phyloP scores from a whole-genome alignment of 2,329 filamentous ascomycete species.

The Phyllosticta ampelicida region DNA sequence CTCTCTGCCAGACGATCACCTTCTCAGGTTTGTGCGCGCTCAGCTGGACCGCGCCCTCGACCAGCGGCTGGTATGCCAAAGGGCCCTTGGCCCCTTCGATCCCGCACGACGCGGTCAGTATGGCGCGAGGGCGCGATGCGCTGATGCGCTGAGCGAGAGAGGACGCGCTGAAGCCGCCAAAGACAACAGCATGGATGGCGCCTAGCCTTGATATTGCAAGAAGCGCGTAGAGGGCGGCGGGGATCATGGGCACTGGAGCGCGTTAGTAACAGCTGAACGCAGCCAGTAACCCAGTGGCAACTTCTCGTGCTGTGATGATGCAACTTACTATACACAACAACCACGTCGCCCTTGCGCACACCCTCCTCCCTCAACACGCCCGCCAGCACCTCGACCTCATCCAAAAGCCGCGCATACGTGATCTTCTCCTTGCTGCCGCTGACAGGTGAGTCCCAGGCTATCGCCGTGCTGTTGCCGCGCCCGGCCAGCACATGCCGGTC shows the following conservation, averaged over 20 bases:
- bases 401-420: conserved; percentile 64
- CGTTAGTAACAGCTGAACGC: too few relatives aligned
- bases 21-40: conserved; percentile 61
- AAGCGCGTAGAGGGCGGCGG: conserved; percentile 75
- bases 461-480: conserved; percentile 61
- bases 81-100: conserved; percentile 79
- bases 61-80: conserved; percentile 63
- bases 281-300: too few relatives aligned
- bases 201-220: conserved; percentile 72
- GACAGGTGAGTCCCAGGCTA: conserved; percentile 83
- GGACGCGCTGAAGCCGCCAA: conserved; percentile 76
- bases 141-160: conserved; percentile 85
- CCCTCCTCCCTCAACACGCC: conserved; percentile 75
- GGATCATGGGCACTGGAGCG: conserved; percentile 97
- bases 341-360: conserved; percentile 72
- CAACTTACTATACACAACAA: conserved; percentile 73
- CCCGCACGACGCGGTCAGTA: conserved; percentile 85
- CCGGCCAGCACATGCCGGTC: conserved; percentile 78
- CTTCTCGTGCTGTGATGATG: too few relatives aligned
- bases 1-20: conserved; percentile 74
- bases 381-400: conserved; percentile 71
- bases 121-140: conserved; percentile 59
- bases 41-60: conserved; percentile 59
- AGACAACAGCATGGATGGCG: conserved; percentile 84
- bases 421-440: conserved; percentile 56